Conservation (phyloP, 2,329 filamentous ascomycete species). For the Diplodia sapinea region DNA sequence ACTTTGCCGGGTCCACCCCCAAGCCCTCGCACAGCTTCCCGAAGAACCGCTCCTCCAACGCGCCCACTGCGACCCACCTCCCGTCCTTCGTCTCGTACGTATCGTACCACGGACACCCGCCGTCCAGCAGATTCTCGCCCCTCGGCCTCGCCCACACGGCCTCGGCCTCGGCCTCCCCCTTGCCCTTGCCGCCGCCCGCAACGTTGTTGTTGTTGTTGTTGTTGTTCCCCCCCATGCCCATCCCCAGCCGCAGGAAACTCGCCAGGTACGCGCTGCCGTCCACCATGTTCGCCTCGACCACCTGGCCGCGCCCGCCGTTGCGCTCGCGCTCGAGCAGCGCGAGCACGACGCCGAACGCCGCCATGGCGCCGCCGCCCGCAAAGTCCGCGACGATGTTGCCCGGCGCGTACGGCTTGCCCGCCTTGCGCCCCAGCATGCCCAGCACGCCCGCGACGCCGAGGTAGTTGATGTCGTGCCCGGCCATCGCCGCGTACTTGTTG, state of each 20-base stretch:
- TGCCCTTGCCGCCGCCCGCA: too few relatives aligned
- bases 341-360: slow-evolving; percentile 81
- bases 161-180: too few relatives aligned
- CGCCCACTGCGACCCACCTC: slow-evolving; percentile 82
- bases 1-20: slow-evolving; percentile 57
- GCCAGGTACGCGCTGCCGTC: slow-evolving; percentile 83
- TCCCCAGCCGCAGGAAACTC: slow-evolving; percentile 68
- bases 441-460: slow-evolving; percentile 85
- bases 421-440: slow-evolving; percentile 72
- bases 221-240: slow-evolving; percentile 53
- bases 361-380: slow-evolving; percentile 81
- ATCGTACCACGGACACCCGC: slow-evolving; percentile 86
- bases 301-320: slow-evolving; percentile 72
- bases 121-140: slow-evolving; percentile 80
- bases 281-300: slow-evolving; percentile 97
- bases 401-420: slow-evolving; percentile 76
- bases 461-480: slow-evolving; percentile 96
- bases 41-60: slow-evolving; percentile 89
- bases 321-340: slow-evolving; percentile 71
- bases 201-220: too few relatives aligned
- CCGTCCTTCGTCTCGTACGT: slow-evolving; percentile 85
- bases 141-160: slow-evolving; percentile 66
- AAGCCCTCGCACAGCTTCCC: slow-evolving; percentile 69
- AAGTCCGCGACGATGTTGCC: slow-evolving; percentile 89
- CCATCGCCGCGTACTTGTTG: slow-evolving; percentile 78